These are phyloP conservation scores for Phanerochaete carnosa DNA, from an alignment of 768 basidiomycete species.

Conservation along the genomic window DNA sequence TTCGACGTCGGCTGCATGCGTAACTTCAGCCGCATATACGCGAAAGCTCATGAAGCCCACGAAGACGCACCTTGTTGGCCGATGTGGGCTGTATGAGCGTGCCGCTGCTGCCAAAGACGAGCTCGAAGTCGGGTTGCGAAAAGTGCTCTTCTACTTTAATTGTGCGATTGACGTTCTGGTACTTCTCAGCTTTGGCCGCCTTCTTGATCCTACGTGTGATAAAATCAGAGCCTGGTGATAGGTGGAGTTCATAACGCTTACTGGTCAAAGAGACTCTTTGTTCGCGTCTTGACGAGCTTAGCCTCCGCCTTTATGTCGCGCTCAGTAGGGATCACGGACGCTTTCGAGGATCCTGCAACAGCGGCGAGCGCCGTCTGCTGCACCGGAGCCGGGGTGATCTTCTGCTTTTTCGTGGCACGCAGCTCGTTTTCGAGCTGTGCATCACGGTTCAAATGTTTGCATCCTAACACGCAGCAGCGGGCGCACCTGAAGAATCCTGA, in stretches of 20 bases:
- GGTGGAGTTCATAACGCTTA: background rate
- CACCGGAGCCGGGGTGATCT: background rate
- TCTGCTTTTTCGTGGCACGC: conserved; percentile 9
- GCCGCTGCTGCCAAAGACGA: conserved; percentile 13
- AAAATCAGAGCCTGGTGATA: background rate
- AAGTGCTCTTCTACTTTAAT: conserved; percentile 14
- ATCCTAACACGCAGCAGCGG: background rate
- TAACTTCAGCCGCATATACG: background rate
- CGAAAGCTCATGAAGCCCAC: background rate
- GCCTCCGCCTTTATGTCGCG: conserved; percentile 5
- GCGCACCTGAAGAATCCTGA: conserved; percentile 10
- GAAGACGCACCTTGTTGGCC: conserved; percentile 8
- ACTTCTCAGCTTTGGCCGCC: conserved; percentile 13
- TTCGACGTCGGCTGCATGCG: conserved; percentile 7
- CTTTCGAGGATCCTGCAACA: conserved; percentile 2
- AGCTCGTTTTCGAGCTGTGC: conserved; percentile 12
- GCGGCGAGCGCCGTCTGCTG: background rate
- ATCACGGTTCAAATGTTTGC: background rate
- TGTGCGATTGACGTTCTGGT: background rate
- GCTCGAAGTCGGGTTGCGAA: conserved; percentile 9
- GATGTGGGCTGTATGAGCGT: conserved; percentile 8
- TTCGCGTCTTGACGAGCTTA: conserved; percentile 8
- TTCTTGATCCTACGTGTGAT: conserved; percentile 3
- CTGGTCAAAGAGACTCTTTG: conserved; percentile 12
- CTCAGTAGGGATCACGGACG: background rate